A percentile compares a stretch with the other conserved stretches of the same genome.
phyloP scores from a whole-genome alignment of 2,329 filamentous ascomycete species.

The Aspergillus bombycis region DNA sequence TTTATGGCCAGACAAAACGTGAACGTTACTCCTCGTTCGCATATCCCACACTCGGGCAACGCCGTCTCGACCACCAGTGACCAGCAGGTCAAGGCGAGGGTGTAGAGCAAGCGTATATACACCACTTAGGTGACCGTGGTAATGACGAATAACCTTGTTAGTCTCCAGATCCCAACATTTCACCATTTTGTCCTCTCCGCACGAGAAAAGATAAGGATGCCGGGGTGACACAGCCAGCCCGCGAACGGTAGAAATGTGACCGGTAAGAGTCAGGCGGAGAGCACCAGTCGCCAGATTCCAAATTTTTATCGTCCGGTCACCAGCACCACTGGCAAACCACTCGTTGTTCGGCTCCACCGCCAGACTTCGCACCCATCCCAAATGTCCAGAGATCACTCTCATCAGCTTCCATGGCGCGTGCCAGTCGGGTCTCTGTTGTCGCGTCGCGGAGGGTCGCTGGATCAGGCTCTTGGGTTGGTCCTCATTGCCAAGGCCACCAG shows the following conservation, averaged over 20 bases:
- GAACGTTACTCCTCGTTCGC: conserved; percentile 92
- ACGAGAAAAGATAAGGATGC: conserved; percentile 96
- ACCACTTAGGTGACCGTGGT: conserved; percentile 93
- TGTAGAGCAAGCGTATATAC: conserved; percentile 94
- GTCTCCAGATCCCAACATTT: conserved; percentile 99
- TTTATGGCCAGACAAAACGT: conserved; percentile 89
- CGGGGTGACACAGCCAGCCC: conserved; percentile 89
- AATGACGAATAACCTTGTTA: conserved; percentile 98
- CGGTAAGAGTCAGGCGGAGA: conserved; percentile 84
- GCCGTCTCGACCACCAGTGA: conserved; percentile 92
- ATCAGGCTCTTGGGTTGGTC: conserved; percentile 64
- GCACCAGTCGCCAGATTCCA: conserved; percentile 92
- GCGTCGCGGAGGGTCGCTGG: conserved; percentile 62
- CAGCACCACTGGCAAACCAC: conserved; percentile 95
- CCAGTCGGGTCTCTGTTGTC: conserved; percentile 84
- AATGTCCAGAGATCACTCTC: conserved; percentile 93
- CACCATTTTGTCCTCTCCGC: conserved; percentile 99
- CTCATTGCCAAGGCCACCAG: conserved; percentile 38
- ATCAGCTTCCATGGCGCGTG: conserved; percentile 98
- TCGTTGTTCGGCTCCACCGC: conserved; percentile 95
- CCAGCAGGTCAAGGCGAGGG: conserved; percentile 89
- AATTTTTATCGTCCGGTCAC: conserved; percentile 96
- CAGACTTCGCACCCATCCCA: conserved; percentile 89
- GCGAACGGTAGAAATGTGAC: conserved; percentile 90
- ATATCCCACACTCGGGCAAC: conserved; percentile 98